These are phyloP conservation scores for Plasmopara muralis DNA, from an alignment of 352 stramenopile species.

Conservation along the genomic window DNA sequence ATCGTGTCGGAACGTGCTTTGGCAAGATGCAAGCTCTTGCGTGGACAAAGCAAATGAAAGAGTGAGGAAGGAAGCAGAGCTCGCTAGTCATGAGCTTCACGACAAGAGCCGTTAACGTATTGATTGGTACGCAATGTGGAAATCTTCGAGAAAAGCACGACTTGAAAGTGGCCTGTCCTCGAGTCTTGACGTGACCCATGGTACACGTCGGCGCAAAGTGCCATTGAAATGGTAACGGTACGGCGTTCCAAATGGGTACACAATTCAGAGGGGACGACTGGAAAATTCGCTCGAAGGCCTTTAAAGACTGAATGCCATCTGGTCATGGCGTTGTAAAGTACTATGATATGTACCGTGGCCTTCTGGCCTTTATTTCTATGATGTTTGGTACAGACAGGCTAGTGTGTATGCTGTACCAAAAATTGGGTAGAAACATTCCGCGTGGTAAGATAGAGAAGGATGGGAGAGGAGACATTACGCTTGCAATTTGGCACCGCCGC, in stretches of 20 bases:
- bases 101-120: too few species aligned
- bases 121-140: too few species aligned
- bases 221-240: neutral
- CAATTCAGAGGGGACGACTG: neutral
- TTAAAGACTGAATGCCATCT: neutral
- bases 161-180: too few species aligned
- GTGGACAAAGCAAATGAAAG: conserved; percentile 23
- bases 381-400: neutral
- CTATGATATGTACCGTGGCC: too few species aligned
- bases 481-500: conserved; percentile 68
- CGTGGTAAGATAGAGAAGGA: neutral
- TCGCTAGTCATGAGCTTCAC: too few species aligned
- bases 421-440: neutral
- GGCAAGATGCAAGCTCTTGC: conserved; percentile 18
- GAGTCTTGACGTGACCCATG: too few species aligned
- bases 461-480: conserved; percentile 49
- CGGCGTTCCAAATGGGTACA: neutral
- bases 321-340: neutral
- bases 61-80: conserved; percentile 8
- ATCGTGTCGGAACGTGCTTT: conserved; percentile 7
- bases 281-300: neutral
- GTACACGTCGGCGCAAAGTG: too few species aligned
- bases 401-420: neutral
- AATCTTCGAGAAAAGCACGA: too few species aligned
- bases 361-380: neutral